Percentiles rank a stretch among this genome's conserved stretches.
These are phyloP conservation scores for Monosporascus ibericus DNA, from an alignment of 2,329 filamentous ascomycete genomes.

Conservation along the genomic window DNA sequence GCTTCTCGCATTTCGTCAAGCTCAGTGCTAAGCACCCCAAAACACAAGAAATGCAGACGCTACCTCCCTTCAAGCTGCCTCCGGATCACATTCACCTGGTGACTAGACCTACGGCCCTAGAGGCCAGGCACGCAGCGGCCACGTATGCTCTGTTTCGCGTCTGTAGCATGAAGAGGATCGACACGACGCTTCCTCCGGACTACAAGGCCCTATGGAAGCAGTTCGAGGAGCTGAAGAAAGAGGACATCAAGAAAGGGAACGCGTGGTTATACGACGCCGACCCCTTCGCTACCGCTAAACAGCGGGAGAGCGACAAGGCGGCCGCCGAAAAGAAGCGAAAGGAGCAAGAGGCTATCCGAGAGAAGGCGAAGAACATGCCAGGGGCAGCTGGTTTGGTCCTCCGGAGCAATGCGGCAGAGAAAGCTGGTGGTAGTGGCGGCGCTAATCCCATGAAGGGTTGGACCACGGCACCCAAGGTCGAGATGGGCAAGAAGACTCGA, in stretches of 20 bases:
- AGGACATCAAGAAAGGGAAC: constrained; percentile 71
- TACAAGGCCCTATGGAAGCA: constrained; percentile 90
- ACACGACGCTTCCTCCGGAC: constrained; percentile 87
- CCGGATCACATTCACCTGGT: constrained; percentile 70
- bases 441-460: constrained; percentile 63
- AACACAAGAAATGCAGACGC: constrained; percentile 66
- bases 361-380: constrained; percentile 60
- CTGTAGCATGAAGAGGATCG: constrained; percentile 91
- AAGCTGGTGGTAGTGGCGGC: constrained; percentile 24
- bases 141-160: constrained; percentile 88
- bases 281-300: constrained; percentile 75
- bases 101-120: constrained; percentile 70
- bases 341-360: constrained; percentile 61
- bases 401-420: constrained; percentile 36
- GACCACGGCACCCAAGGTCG: constrained; percentile 81
- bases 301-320: constrained; percentile 72
- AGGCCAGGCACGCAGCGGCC: constrained; percentile 89
- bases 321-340: constrained; percentile 73
- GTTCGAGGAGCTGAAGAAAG: constrained; percentile 74
- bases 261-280: constrained; percentile 94
- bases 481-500: constrained; percentile 81
- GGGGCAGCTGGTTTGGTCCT: constrained; percentile 51
- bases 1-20: constrained; percentile 75
- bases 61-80: constrained; percentile 80
- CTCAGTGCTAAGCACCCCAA: constrained; percentile 72